These are phyloP conservation scores for Pelargonium cotyledonis DNA, from an alignment of 441 rosid genomes.

Conservation along the genomic window DNA sequence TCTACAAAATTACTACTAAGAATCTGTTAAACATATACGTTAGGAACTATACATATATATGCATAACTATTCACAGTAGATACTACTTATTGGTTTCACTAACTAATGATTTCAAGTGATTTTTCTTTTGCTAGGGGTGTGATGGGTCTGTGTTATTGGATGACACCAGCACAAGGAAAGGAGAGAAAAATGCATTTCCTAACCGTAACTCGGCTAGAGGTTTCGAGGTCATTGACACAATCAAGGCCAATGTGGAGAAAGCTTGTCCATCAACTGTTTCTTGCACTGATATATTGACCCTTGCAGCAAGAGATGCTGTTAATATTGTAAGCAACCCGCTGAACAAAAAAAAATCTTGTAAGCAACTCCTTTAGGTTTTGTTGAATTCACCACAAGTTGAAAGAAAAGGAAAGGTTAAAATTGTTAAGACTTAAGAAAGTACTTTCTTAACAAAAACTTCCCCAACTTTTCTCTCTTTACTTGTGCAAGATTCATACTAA, in stretches of 20 bases:
- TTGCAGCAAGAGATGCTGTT: constrained; percentile 62
- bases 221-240: constrained; percentile 54
- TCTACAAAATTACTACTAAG: no score
- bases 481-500: no score
- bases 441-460: no score
- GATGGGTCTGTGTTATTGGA: constrained; percentile 58
- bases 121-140: constrained; percentile 40
- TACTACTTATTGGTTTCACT: no score
- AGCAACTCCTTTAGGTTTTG: no score
- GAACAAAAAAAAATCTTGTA: background rate
- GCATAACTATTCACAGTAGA: no score
- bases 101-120: background rate
- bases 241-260: constrained; percentile 50
- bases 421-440: no score
- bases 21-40: no score
- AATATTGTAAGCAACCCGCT: constrained; percentile 30
- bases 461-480: no score
- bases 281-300: constrained; percentile 54
- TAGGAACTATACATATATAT: no score
- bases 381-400: no score
- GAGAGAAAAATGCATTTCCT: constrained; percentile 44
- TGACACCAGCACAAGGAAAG: constrained; percentile 29
- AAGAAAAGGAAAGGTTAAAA: no score
- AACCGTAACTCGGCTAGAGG: constrained; percentile 59
- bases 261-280: constrained; percentile 56